Base-by-base conservation (phyloP, 2,329 filamentous ascomycete species). In the Cladophialophora immunda region DNA sequence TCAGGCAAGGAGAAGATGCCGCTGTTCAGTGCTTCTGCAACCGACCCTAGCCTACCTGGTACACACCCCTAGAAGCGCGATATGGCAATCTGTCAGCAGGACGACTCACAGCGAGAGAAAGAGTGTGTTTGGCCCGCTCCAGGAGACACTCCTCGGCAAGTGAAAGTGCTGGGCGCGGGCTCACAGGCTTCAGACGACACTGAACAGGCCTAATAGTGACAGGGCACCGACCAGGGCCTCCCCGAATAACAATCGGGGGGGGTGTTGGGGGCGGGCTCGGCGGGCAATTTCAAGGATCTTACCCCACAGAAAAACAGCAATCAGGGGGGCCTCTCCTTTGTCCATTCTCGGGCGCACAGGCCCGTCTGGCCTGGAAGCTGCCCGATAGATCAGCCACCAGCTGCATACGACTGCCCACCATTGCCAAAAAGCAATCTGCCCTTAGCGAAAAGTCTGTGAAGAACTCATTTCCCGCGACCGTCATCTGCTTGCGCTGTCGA, bases 211-310 rank as follows among this genome's bases (percentile, higher is more conserved):
- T n/a, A n/a, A 19, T 5, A 45, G 38, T 7, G n/a, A 19, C 8
- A 6, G n/a, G 38, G n/a, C 17, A 19, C n/a, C 3, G 17, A 19
- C 17, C 17, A 45, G 38, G 38, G n/a, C 45, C 45, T 25, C 45
- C 13, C 45, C 45, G 45, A 25, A 25, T 11, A 19, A n/a, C 8
- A 4, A 19, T n/a, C 38, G 17, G 3, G 38, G 15, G 38, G 17
- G 38, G 15, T n/a, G 17, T 6, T 25, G 13, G 45, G 45, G 45
- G 45, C 6, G 6, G 11, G 32, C 32, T 34, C 32, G 32, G 45
- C 45, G 45, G 45, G 45, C 45, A 50, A 50, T 50, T 50, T 50
- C 45, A 22, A 50, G 45, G 19, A 50, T 25, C 19, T 25, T 50
- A 50, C 45, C 45, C 45, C 45, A 50, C 45, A 25, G 19, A 50